Evolutionary conservation across 805 yeast genomes (phyloP), one percentile per base, ranked within the genome.

Genomic region (Pichia paraexigua): DNA sequence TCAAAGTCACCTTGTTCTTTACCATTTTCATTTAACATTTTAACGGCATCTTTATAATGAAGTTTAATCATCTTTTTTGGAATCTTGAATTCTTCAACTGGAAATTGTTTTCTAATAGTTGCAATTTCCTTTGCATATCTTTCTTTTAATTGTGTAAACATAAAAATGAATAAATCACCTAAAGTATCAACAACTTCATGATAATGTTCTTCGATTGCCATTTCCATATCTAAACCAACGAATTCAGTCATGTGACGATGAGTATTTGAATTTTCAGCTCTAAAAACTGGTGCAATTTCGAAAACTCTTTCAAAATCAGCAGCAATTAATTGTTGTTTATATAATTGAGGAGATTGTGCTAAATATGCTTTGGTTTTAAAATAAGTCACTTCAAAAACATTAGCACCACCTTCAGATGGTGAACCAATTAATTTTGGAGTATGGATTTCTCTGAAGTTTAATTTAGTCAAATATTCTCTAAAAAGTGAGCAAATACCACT

Each of bases 201-300:
- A 70, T 94, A 94, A 73, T 94, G 97, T 74, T 91, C 97, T 74
- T 94, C 98, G 66, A 94, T 87, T 12, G 97, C 87, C 96, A 94
- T 90, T 73, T 94, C 99, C 73, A 94, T 73, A 77, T 94, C 99
- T 63, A 95, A 82, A 53, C 99, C 99, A 56, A 86, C 87, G 70
- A 94, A 94, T 73, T 94, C 99, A 52, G 99, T 94, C 96, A 94
- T 85, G 72, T 94, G 99, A 75, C 99, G 91, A 71, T 94, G 98
- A 21, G 99, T 92, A 76, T 94, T 91, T 56, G 98, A 92, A 78
- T 94, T 92, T 72, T 94, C 99, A 52, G 99, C 99, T 73, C 99
- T 83, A 80, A 94, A 94, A 43, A 94, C 98, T 39, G 99, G 98
- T 2, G 94, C 98, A 64, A 94, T 79, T 75, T 94, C 99, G 67